Evolutionary conservation across 768 basidiomycete genomes (phyloP), one percentile per base, ranked within the genome.

Genomic region (Phaeotremella fagi): DNA sequence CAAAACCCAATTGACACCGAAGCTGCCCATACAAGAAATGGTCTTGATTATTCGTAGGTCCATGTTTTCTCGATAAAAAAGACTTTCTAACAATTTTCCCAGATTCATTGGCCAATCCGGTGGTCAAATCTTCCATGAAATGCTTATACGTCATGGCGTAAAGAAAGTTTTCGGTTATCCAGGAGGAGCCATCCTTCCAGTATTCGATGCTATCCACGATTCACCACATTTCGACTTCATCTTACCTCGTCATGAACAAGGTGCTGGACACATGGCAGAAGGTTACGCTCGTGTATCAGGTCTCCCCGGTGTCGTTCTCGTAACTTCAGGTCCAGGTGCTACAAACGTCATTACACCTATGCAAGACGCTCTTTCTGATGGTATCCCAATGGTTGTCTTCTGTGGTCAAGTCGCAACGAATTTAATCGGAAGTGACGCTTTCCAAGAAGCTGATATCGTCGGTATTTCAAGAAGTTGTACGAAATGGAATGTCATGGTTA

Each of bases 401-500:
- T 83, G 85, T 42, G 94, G 95, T 0, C 94, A 98, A 79, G 94
- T 99, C n/a, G 94, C 95, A 0, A 98, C 94, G 6, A 88, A 88
- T n/a, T 85, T 89, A 48, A 99, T 99, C 56, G 94, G 94, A n/a
- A 92, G 89, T 15, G 94, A 99, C 70, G 89, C 90, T 1, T 99
- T 99, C 82, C 95, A 99, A 73, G 95, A 99, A 77, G 95, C 95
- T 35, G 95, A 99, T 73, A 77, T 98, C 45, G 80, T 99, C 51
- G 95, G 95, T 45, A 99, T 98, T 75, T 95, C 92, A 26, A 81
- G 94, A 46, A 85, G 85, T 64, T 99, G 95, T 78, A 98, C 95
- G 23, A 99, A 98, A 75, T 98, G 95, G 95, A 98, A 99, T 71
- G 94, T 99, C 56, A 94, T 98, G 91, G 89, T 98, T 47, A 98